Evolutionary conservation across 1,284 basidiomycete genomes (phyloP).

Genomic region (Hymenochaete sp.): DNA sequence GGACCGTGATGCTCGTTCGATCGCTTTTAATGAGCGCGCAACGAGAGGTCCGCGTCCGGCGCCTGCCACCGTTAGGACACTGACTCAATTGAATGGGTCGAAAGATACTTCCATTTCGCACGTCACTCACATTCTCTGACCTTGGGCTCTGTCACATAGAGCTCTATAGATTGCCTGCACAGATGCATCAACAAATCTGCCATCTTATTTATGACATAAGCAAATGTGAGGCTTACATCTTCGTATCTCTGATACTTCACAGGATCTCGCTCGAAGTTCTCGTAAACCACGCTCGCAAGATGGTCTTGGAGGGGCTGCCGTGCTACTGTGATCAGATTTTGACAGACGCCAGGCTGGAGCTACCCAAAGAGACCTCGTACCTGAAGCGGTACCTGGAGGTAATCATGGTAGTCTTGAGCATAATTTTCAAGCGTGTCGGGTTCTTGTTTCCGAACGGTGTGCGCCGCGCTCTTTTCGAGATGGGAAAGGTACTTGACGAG

Average conservation of each 20-base stretch:
- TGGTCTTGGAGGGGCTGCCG: slow-evolving; percentile 92
- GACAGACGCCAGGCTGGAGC: slow-evolving; percentile 3
- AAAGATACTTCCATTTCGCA: slow-evolving; percentile 9
- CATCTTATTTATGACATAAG: slow-evolving; percentile 7
- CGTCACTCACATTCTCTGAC: slow-evolving; percentile 43
- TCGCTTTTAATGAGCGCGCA: slow-evolving; percentile 74
- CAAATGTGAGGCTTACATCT: slow-evolving; percentile 45
- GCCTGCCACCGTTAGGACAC: slow-evolving; percentile 85
- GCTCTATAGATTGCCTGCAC: slow-evolving; percentile 73
- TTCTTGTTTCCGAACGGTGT: slow-evolving; percentile 48
- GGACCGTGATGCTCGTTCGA: slow-evolving; percentile 58
- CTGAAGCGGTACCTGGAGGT: slow-evolving; percentile 90
- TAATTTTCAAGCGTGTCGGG: slow-evolving; percentile 78
- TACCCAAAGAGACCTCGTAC: slow-evolving; percentile 29
- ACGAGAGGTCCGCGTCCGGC: slow-evolving; percentile 94
- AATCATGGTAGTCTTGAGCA: slow-evolving; percentile 91
- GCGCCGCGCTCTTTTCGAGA: slow-evolving; percentile 67
- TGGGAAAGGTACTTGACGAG: slow-evolving; percentile 89
- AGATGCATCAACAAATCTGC: too few species aligned
- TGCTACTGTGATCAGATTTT: slow-evolving; percentile 9
- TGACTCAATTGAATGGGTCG: slow-evolving; percentile 26
- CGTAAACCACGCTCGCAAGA: slow-evolving; percentile 89
- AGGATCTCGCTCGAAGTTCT: slow-evolving; percentile 96
- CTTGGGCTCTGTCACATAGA: slow-evolving; percentile 59
- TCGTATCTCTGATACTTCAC: slow-evolving; percentile 96